A percentile compares a stretch with the other conserved stretches of the same genome.
Conservation (phyloP, 2,329 filamentous ascomycete species). For the Neoarthrinium moseri region DNA sequence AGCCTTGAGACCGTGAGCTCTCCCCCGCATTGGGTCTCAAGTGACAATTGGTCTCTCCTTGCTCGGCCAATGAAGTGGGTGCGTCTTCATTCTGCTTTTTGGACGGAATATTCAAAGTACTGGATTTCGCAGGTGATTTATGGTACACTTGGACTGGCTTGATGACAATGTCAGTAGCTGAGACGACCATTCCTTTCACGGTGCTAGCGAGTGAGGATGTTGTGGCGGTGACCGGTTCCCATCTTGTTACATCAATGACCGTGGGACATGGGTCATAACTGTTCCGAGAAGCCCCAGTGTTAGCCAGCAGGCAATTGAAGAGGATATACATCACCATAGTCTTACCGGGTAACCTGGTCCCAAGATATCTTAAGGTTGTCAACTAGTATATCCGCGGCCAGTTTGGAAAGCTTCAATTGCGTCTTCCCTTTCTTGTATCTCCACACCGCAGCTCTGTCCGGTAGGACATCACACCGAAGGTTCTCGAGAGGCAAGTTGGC, state of each 20-base stretch:
- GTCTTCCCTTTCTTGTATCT: conserved; percentile 21
- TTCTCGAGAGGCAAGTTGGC: conserved; percentile 27
- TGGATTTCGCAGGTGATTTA: not conserved
- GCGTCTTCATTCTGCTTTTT: no score
- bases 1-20: not conserved
- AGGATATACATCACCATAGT: not conserved
- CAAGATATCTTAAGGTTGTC: conserved; percentile 44
- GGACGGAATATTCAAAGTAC: not conserved
- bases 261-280: conserved; percentile 39
- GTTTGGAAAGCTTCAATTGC: conserved; percentile 43
- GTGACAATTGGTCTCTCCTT: not conserved
- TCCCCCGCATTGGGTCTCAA: not conserved
- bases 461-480: conserved; percentile 31
- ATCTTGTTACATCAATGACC: conserved; percentile 31
- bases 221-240: conserved; percentile 29
- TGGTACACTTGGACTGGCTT: conserved; percentile 26
- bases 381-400: conserved; percentile 52
- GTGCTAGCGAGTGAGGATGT: conserved; percentile 16
- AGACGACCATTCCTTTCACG: not conserved
- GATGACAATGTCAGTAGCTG: not conserved
- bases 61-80: not conserved
- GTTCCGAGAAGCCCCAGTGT: conserved; percentile 29
- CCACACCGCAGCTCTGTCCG: conserved; percentile 43
- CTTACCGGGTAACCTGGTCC: conserved; percentile 44
- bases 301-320: not conserved